These are phyloP conservation scores for Lepidium didymum DNA, from an alignment of 345 rosid genomes.

Conservation along the genomic window DNA sequence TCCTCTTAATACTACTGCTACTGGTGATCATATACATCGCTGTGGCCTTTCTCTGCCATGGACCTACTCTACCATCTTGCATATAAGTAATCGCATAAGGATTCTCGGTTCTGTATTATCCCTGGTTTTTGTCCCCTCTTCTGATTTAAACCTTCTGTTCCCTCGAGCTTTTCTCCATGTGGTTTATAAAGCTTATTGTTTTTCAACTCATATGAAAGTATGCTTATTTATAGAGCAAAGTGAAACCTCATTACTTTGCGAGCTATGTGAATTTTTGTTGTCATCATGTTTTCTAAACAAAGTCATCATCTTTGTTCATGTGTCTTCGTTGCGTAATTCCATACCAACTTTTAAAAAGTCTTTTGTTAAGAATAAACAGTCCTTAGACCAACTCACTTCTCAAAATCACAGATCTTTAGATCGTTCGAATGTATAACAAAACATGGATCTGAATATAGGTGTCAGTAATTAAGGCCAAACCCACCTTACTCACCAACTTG, in stretches of 20 bases:
- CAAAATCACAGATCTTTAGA: not conserved
- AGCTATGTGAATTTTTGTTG: constrained; percentile 12
- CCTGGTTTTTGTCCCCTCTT: not conserved
- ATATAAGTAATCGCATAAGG: constrained; percentile 30
- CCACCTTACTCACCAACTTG: constrained; percentile 4
- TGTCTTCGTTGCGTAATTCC: not conserved
- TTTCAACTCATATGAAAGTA: constrained; percentile 7
- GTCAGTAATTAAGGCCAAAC: not conserved
- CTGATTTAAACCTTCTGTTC: constrained; percentile 10
- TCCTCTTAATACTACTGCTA: constrained; percentile 53
- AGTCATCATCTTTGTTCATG: not conserved
- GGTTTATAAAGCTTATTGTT: constrained; percentile 1
- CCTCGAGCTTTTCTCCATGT: constrained; percentile 6
- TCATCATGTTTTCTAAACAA: constrained; percentile 4
- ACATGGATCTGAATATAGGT: not conserved
- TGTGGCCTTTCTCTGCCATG: constrained; percentile 77
- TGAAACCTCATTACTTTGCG: constrained; percentile 22
- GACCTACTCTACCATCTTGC: constrained; percentile 75
- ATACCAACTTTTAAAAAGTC: not conserved
- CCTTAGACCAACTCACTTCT: not conserved
- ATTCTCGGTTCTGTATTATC: not conserved
- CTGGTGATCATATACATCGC: constrained; percentile 60
- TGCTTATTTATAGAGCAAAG: constrained; percentile 18
- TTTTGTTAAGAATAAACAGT: not conserved
- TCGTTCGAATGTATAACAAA: not conserved